These are phyloP conservation scores for Mycena venus DNA, from an alignment of 768 basidiomycete genomes.

Conservation along the genomic window DNA sequence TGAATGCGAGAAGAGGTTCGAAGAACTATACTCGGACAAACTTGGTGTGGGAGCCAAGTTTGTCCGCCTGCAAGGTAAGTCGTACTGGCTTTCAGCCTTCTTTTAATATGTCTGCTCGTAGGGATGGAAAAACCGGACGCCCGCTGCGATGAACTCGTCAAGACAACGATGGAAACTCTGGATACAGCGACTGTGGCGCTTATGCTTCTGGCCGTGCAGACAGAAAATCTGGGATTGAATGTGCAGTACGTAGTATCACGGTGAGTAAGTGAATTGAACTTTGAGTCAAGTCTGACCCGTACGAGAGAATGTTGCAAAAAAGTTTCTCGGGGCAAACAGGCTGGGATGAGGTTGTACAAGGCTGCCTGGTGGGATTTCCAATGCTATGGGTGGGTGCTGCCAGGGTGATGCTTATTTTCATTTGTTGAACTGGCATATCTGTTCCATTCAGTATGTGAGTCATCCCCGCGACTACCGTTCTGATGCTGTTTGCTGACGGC, in stretches of 20 bases:
- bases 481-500: neutral
- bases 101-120: neutral
- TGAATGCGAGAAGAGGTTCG: neutral
- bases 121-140: conserved; percentile 3
- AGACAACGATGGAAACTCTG: neutral
- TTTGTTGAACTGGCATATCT: neutral
- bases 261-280: neutral
- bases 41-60: neutral
- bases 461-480: neutral
- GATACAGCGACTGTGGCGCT: conserved; percentile 5
- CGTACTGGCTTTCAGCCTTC: neutral
- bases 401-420: neutral
- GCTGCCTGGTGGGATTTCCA: neutral
- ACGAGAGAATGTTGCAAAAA: neutral
- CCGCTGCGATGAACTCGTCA: neutral
- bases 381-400: neutral
- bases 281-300: neutral
- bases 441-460: conserved; percentile 4
- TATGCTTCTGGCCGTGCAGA: conserved; percentile 6
- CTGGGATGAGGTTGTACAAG: neutral
- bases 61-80: neutral
- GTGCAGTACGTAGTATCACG: neutral
- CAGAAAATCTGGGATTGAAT: conserved; percentile 6
- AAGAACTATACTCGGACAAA: neutral
- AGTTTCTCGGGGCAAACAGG: neutral